Percentiles rank a stretch among this genome's conserved stretches.
Evolutionary conservation across 1,139 yeast species (phyloP).

Genomic region (Yamadazyma mexicana): DNA sequence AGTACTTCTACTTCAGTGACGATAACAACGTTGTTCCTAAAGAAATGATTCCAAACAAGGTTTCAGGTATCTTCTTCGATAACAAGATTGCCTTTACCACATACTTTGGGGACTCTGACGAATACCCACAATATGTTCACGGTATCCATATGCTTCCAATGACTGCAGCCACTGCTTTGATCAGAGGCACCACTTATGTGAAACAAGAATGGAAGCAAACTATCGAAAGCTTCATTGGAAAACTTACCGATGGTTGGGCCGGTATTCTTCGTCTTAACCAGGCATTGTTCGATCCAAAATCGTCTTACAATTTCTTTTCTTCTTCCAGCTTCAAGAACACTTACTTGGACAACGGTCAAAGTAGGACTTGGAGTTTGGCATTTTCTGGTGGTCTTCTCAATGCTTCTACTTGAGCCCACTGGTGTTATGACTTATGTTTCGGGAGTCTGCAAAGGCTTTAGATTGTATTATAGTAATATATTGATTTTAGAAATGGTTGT

Average conservation of each 20-base stretch:
- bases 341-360: slow-evolving; percentile 84
- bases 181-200: slow-evolving; percentile 70
- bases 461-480: slow-evolving; percentile 1
- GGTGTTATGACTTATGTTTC: slow-evolving; percentile 2
- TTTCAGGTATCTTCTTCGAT: slow-evolving; percentile 77
- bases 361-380: slow-evolving; percentile 86
- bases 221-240: slow-evolving; percentile 49
- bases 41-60: slow-evolving; percentile 59
- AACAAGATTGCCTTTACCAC: slow-evolving; percentile 88
- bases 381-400: slow-evolving; percentile 56
- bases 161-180: slow-evolving; percentile 78
- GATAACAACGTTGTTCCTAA: slow-evolving; percentile 64
- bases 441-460: background rate
- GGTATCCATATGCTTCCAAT: slow-evolving; percentile 92
- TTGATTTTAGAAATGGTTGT: background rate
- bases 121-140: slow-evolving; percentile 73
- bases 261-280: slow-evolving; percentile 79
- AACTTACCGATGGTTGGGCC: slow-evolving; percentile 78
- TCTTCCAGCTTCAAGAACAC: slow-evolving; percentile 21
- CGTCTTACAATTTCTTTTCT: slow-evolving; percentile 70
- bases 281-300: slow-evolving; percentile 70
- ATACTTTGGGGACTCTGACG: slow-evolving; percentile 45
- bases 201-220: slow-evolving; percentile 75
- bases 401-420: slow-evolving; percentile 6
- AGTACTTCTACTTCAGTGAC: slow-evolving; percentile 57